These are phyloP conservation scores for Coleophoma crateriformis DNA, from an alignment of 2,329 filamentous ascomycete species.

Conservation along the genomic window DNA sequence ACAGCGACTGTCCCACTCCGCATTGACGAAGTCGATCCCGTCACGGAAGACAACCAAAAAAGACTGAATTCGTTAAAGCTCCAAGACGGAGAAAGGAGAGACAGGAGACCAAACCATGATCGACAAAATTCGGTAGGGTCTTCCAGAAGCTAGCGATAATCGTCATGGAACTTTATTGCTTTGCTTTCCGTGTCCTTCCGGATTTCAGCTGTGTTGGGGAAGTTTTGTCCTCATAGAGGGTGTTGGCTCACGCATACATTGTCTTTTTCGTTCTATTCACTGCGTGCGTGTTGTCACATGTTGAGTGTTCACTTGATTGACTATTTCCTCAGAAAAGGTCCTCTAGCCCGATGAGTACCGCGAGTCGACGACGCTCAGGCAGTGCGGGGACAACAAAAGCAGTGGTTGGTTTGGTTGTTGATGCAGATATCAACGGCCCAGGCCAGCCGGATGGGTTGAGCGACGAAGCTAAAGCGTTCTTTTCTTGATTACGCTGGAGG, in stretches of 20 bases:
- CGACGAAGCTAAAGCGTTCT: conserved; percentile 1
- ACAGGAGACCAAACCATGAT: conserved; percentile 50
- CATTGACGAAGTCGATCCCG: conserved; percentile 72
- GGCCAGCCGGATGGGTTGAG: conserved; percentile 5
- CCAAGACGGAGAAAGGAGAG: conserved; percentile 69
- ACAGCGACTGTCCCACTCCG: conserved; percentile 39
- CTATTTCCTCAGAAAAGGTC: conserved; percentile 13
- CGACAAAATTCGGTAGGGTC: conserved; percentile 52
- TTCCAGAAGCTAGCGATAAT: conserved; percentile 31
- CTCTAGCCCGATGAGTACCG: conserved; percentile 7
- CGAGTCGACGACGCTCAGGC: conserved; percentile 8
- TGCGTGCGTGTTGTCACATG: conserved; percentile 4
- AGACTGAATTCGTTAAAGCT: conserved; percentile 85
- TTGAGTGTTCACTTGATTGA: conserved; percentile 13
- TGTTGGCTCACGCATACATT: conserved; percentile 22
- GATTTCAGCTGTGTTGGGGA: conserved; percentile 11
- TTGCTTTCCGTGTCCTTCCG: conserved; percentile 18
- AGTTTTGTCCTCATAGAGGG: conserved; percentile 17
- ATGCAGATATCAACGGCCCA: conserved; percentile 5
- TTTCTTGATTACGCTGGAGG: conserved; percentile 14
- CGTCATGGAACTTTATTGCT: conserved; percentile 20
- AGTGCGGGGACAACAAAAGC: conserved; percentile 10
- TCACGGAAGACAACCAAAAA: conserved; percentile 79
- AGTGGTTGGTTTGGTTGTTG: conserved; percentile 9
- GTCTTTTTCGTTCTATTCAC: conserved; percentile 8